Percentiles rank a stretch among this genome's conserved stretches.
These are phyloP conservation scores for Malbranchea cinnamomea DNA, from an alignment of 2,329 filamentous ascomycete genomes.

Conservation along the genomic window DNA sequence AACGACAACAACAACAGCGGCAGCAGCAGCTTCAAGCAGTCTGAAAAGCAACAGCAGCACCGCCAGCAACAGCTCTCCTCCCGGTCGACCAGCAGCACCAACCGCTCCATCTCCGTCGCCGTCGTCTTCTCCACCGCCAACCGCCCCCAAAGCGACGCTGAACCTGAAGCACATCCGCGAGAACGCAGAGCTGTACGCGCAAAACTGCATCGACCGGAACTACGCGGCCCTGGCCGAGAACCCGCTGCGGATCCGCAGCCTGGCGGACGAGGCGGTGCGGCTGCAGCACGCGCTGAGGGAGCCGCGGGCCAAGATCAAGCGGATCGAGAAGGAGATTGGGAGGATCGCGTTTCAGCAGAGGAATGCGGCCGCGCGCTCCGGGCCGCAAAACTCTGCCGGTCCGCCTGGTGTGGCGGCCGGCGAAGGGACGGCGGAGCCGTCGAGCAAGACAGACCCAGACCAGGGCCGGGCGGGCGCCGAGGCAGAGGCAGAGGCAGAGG, in stretches of 20 bases:
- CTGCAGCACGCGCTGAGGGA: conserved; percentile 26
- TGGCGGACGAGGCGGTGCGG: conserved; percentile 22
- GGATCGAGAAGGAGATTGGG: conserved; percentile 28
- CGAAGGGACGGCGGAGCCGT: conserved; percentile 9
- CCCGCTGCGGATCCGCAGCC: conserved; percentile 36
- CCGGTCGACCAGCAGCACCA: conserved; percentile 5
- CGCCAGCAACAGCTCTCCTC: background rate
- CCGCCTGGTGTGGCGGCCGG: conserved; percentile 5
- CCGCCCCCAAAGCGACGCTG: conserved; percentile 62
- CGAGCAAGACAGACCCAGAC: conserved; percentile 3
- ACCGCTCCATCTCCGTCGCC: conserved; percentile 10
- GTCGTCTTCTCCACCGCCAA: conserved; percentile 37
- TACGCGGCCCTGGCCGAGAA: conserved; percentile 45
- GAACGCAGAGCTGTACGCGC: conserved; percentile 62
- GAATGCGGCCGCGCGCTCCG: conserved; percentile 14
- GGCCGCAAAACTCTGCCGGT: background rate
- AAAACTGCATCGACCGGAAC: conserved; percentile 75
- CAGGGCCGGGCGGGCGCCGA: conserved; percentile 9
- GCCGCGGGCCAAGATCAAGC: conserved; percentile 29
- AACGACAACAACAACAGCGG: no score
- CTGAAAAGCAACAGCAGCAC: background rate
- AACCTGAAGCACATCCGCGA: conserved; percentile 85
- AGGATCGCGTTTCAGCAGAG: no score
- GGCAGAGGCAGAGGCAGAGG: background rate
- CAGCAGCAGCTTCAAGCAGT: background rate